A percentile compares a stretch with the other conserved stretches of the same genome.
Evolutionary conservation across 2,329 filamentous ascomycete species (phyloP).

Genomic region (Boeremia exigua): DNA sequence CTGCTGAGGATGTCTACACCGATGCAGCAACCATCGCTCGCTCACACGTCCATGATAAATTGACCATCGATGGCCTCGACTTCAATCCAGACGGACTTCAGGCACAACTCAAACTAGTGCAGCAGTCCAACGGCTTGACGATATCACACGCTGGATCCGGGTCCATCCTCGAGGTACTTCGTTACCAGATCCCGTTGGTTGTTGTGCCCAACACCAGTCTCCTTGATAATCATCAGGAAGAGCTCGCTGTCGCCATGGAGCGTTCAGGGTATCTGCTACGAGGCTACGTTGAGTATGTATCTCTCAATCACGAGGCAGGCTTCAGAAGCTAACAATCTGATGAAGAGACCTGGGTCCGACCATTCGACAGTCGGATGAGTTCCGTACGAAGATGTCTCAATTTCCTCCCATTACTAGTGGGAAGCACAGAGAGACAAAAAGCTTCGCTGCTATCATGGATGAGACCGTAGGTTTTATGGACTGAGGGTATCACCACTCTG

Average conservation of each 20-base stretch:
- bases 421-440: conserved; percentile 44
- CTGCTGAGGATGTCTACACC: conserved; percentile 63
- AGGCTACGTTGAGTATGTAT: conserved; percentile 66
- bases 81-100: conserved; percentile 68
- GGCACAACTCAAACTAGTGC: conserved; percentile 62
- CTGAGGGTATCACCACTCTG: conserved; percentile 15
- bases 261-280: conserved; percentile 77
- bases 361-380: conserved; percentile 56
- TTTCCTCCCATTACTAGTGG: conserved; percentile 46
- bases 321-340: not conserved
- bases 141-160: conserved; percentile 93
- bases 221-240: conserved; percentile 88
- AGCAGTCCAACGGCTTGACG: conserved; percentile 70
- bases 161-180: conserved; percentile 82
- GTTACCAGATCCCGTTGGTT: conserved; percentile 76
- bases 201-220: conserved; percentile 86
- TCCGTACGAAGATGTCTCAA: conserved; percentile 38
- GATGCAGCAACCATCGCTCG: conserved; percentile 22
- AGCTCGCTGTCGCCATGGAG: conserved; percentile 80
- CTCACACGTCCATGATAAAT: conserved; percentile 15
- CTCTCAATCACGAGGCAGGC: conserved; percentile 25
- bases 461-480: conserved; percentile 44
- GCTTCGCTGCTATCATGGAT: conserved; percentile 46
- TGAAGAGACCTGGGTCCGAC: conserved; percentile 56
- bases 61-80: conserved; percentile 65